Evolutionary conservation across 495 filamentous ascomycete species (phyloP), one percentile per base, ranked within the genome.

Genomic region (Aspergillus bertholletiae): DNA sequence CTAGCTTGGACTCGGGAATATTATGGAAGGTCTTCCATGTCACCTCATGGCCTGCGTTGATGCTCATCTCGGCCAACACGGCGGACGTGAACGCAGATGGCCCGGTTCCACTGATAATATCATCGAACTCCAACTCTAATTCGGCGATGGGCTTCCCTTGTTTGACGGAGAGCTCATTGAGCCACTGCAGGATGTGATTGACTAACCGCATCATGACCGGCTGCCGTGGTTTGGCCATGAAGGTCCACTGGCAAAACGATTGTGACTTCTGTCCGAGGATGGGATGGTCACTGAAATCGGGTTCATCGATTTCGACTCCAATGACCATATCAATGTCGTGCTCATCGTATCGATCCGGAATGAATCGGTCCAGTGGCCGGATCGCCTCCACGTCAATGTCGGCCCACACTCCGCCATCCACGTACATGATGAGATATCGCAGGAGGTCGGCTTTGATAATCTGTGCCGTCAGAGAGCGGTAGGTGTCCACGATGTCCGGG

Each of bases 201-300:
- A 86, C 73, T 12, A 87, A 73, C 13, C 72, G 63, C 70, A 85
- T 74, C 80, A 88, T 81, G 54, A 86, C 79, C 28, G 82, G 82
- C 23, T 80, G 77, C 51, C 76, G 72, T 5, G 83, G 80, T 63
- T 83, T 84, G 68, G 76, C 79, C 71, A 82, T 80, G 54, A 87
- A 84, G 9, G 84, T 87, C 84, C 85, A 88, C 61, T 87, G 84
- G 67, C 83, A 87, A 59, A 87, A 87, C 15, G 82, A 84, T 21
- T 73, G 65, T 15, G 75, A 84, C 61, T 85, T 86, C 45, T 73
- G 70, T 23, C 84, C 84, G 12, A 86, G 77, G 54, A 87, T 82
- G 27, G 77, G 68, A 66, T 86, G 81, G 64, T 85, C 72, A 37
- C 68, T 65, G 68, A 79, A 85, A 18, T 80, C 74, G 23, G 82